phyloP scores from a whole-genome alignment of 345 rosid genomes.

The Clarkia xantiana region DNA sequence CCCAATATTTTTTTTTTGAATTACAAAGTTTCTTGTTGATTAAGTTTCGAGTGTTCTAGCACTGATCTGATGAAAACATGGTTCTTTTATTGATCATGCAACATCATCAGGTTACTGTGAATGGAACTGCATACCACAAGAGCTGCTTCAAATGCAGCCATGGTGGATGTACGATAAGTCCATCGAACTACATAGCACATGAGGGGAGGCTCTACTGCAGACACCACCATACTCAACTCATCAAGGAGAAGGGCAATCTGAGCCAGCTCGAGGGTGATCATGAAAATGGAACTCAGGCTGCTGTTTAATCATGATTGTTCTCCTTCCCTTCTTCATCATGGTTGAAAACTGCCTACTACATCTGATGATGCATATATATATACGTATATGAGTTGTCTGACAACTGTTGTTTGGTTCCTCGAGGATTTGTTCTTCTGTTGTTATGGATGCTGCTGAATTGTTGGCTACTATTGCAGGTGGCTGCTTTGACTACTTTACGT shows the following conservation, averaged over 20 bases:
- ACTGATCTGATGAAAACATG: neutral
- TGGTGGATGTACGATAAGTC: slow-evolving; percentile 92
- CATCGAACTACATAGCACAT: slow-evolving; percentile 86
- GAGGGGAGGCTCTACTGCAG: slow-evolving; percentile 94
- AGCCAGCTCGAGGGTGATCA: slow-evolving; percentile 89
- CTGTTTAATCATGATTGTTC: neutral
- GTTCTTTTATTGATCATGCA: neutral
- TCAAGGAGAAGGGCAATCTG: slow-evolving; percentile 83
- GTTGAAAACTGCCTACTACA: too few relatives aligned
- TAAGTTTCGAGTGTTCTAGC: neutral
- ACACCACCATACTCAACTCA: slow-evolving; percentile 91
- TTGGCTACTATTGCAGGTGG: too few relatives aligned
- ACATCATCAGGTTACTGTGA: slow-evolving; percentile 77
- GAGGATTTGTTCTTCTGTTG: too few relatives aligned
- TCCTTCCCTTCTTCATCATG: too few relatives aligned
- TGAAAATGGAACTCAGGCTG: slow-evolving; percentile 15
- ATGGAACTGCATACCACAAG: slow-evolving; percentile 86
- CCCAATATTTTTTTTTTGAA: too few relatives aligned
- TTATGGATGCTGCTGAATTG: too few relatives aligned
- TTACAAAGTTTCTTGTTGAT: too few relatives aligned
- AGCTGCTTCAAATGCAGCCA: slow-evolving; percentile 99
- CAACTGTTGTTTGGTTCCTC: too few relatives aligned
- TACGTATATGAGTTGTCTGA: too few relatives aligned
- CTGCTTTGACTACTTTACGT: too few relatives aligned
- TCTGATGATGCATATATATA: too few relatives aligned